These are phyloP conservation scores for Lentinus brumalis DNA, from an alignment of 768 basidiomycete genomes.

Conservation along the genomic window DNA sequence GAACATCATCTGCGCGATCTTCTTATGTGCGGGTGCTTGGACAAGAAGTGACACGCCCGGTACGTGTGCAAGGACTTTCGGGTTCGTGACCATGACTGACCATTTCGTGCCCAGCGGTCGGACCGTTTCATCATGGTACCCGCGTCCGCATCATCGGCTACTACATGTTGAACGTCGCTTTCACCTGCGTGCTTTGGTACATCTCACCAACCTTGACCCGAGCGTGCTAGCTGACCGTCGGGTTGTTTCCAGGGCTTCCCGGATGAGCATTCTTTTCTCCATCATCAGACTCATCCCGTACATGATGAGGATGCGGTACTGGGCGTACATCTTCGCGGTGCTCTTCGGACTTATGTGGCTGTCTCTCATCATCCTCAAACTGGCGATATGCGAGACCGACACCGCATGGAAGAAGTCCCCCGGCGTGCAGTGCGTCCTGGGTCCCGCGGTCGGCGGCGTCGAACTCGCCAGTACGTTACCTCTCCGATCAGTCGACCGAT, in stretches of 20 bases:
- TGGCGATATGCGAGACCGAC: conserved; percentile 16
- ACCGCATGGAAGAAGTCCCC: conserved; percentile 12
- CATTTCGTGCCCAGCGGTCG: not conserved
- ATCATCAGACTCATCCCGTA: conserved; percentile 19
- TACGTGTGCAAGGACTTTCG: not conserved
- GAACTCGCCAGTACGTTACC: conserved; percentile 17
- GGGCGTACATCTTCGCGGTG: conserved; percentile 7
- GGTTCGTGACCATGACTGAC: not conserved
- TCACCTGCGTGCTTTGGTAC: conserved; percentile 23
- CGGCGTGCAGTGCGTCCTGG: conserved; percentile 21
- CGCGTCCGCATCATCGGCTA: conserved; percentile 17
- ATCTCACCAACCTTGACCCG: not conserved
- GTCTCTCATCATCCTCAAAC: conserved; percentile 14
- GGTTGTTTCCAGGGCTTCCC: conserved; percentile 10
- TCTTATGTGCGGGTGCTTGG: conserved; percentile 22
- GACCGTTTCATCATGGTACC: conserved; percentile 10
- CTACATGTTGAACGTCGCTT: conserved; percentile 19
- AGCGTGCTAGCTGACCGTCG: not conserved
- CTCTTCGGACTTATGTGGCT: conserved; percentile 19
- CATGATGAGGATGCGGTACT: conserved; percentile 15
- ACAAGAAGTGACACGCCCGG: conserved; percentile 13
- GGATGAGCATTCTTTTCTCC: conserved; percentile 21
- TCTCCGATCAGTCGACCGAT: not conserved
- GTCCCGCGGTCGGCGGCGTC: conserved; percentile 15
- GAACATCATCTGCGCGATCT: conserved; percentile 6